Evolutionary conservation across 495 filamentous ascomycete genomes (phyloP), one percentile per base, ranked within the genome.

Genomic region (Talaromyces adpressus): DNA sequence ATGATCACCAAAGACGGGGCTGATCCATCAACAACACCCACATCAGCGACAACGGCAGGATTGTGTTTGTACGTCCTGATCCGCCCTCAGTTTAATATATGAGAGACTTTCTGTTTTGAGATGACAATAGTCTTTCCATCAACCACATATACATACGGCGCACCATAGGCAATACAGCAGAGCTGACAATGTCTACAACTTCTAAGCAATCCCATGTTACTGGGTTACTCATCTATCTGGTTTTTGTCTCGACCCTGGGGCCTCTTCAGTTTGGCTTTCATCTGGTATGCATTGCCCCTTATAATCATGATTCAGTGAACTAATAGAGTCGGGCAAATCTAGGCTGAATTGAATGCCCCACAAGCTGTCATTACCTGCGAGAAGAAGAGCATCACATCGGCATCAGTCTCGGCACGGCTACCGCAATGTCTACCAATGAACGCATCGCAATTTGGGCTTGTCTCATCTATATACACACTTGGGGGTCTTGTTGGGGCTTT

Each of bases 301-400:
- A 7, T 41, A 16, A n/a, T 16, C 9, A 30, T 12, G 6, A 57
- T 58, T 22, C 25, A 8, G 5, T 39, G n/a, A 18, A 30, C 30
- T 60, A 4, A 25, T 12, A 6, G 20, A 14, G 30, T 23, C 7
- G 11, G 34, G 25, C 14, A 23, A 27, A 29, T 52, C 41, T 70
- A 97, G 93, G 90, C 92, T 62, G 94, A 98, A 72, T 84, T 98
- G 30, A 98, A 98, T 72, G 91, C 94, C 30, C 94, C 94, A 11
- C 87, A 96, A 81, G 85, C 89, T 71, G 90, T 93, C 66, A 86
- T 98, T 66, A 92, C 88, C 59, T 95, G 91, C 79, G 84, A 86
- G 52, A 85, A 81, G 67, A 85, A 85, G 67, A 78, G 81, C 57
- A 81, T 86, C 62, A 79, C 79, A 59, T 66, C 79, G 4, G 62